A percentile compares a stretch with the other conserved stretches of the same genome.
Conservation (phyloP, 495 filamentous ascomycete genomes). For the Aspergillus conjunctus region DNA sequence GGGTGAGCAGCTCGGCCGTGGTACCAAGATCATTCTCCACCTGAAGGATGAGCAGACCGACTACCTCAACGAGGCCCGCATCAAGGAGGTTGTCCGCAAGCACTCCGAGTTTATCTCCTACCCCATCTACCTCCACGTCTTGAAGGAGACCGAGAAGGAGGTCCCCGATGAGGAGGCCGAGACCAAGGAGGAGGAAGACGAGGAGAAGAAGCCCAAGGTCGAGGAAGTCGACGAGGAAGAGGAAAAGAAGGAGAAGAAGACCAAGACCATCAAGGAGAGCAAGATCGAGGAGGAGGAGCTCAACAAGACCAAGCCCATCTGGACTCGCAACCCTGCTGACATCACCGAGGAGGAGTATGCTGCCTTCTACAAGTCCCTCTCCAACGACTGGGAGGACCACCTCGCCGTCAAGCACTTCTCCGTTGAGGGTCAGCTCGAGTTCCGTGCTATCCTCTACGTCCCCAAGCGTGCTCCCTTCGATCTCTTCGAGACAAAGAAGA, state of each 20-base stretch:
- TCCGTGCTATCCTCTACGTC: conserved; percentile 98
- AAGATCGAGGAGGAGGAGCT: conserved; percentile 99
- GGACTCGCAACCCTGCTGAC: conserved; percentile 96
- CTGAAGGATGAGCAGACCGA: conserved; percentile 98
- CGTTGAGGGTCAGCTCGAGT: conserved; percentile 99
- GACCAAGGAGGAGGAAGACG: conserved; percentile 75
- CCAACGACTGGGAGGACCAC: conserved; percentile 99
- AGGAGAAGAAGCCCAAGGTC: conserved; percentile 82
- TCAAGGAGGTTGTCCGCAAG: conserved; percentile 99
- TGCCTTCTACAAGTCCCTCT: conserved; percentile 99
- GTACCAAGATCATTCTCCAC: conserved; percentile 96
- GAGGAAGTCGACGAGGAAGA: conserved; percentile 79
- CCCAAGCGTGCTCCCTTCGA: conserved; percentile 99
- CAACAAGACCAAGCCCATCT: conserved; percentile 99
- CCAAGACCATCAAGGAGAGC: conserved; percentile 98
- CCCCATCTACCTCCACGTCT: conserved; percentile 98
- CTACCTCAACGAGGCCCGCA: conserved; percentile 97
- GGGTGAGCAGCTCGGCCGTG: conserved; percentile 86
- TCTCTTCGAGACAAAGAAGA: conserved; percentile 99
- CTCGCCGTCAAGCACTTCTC: conserved; percentile 99
- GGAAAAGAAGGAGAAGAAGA: conserved; percentile 90
- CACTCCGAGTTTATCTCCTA: conserved; percentile 99
- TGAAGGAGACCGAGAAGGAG: conserved; percentile 99
- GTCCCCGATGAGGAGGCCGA: conserved; percentile 96
- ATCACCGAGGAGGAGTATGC: conserved; percentile 97